Conservation (phyloP, 2,329 filamentous ascomycete species). For the Davidsoniella virescens region DNA sequence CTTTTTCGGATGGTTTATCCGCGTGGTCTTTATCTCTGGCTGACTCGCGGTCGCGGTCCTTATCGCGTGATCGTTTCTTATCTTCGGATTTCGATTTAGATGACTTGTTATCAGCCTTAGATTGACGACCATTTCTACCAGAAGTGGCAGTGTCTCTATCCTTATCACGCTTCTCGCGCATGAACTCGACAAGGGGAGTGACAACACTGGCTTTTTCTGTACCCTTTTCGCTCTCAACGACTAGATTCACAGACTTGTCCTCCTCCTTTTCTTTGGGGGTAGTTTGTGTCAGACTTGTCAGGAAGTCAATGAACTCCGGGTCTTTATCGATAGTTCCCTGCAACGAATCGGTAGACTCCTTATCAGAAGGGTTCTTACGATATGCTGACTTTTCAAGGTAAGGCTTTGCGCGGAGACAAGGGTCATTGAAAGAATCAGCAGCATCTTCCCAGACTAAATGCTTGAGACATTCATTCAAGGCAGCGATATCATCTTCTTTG, state of each 20-base stretch:
- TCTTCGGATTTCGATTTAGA: conserved; percentile 33
- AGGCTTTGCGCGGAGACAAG: conserved; percentile 62
- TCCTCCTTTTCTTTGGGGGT: conserved; percentile 37
- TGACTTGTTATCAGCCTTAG: conserved; percentile 35
- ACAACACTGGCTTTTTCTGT: conserved; percentile 31
- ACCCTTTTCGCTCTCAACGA: conserved; percentile 32
- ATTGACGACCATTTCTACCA: conserved; percentile 38
- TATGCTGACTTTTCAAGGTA: conserved; percentile 69
- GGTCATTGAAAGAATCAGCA: conserved; percentile 55
- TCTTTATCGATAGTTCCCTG: conserved; percentile 96
- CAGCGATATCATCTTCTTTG: conserved; percentile 49
- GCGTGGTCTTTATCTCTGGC: conserved; percentile 32
- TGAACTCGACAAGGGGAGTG: conserved; percentile 77
- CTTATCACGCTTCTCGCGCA: conserved; percentile 74
- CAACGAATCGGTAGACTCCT: conserved; percentile 61
- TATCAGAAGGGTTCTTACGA: conserved; percentile 62
- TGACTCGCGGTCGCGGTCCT: conserved; percentile 42
- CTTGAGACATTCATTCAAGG: conserved; percentile 56
- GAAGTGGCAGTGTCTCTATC: conserved; percentile 35
- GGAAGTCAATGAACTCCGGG: conserved; percentile 83
- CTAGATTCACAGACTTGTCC: conserved; percentile 29
- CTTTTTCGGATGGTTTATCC: conserved; percentile 38
- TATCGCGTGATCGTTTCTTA: conserved; percentile 26
- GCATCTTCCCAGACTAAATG: conserved; percentile 62
- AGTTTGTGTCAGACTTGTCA: conserved; percentile 47